Evolutionary conservation across 2,329 filamentous ascomycete species (phyloP), one percentile per base, ranked within the genome.

Genomic region (Talaromyces sp.): DNA sequence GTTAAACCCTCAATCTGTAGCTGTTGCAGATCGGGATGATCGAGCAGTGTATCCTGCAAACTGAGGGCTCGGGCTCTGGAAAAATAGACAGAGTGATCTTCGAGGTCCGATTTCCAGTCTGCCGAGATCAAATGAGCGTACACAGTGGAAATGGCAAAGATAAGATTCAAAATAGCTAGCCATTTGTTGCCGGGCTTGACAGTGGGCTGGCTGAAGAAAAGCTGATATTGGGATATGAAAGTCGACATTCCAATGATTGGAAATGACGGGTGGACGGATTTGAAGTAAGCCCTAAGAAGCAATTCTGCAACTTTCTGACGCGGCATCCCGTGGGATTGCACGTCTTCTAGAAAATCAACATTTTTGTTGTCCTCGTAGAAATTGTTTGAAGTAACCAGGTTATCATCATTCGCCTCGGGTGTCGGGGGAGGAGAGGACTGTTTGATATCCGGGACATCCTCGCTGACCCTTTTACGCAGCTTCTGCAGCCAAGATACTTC

Each of bases 401-500:
- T 64, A 42, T 73, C 70, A 33, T 72, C 68, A 13, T 62, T 62
- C 4, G 22, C 52, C 8, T 63, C 61, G 30, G 70, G 67, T 0
- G 68, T 72, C 55, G 69, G 60, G 11, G 69, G 67, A 11, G 71
- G 68, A 36, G 71, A 72, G 8, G 68, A 69, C 11, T 71, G 64
- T n/a, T 65, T 65, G 30, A 65, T 68, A 17, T 67, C 67, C 17
- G 66, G 68, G n/a, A 58, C 65, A 56, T 71, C 68, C 36, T 58
- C 63, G 39, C 68, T 68, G 55, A 75, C 70, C 63, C 75, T 69
- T 61, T 73, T 72, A 39, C 65, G 70, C 10, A 80, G 64, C 22
- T 68, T 72, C 51, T 79, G 77, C 9, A 80, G 67, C 78, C 78
- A 80, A 36, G 69, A 72, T n/a, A 79, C 72, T 53, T 79, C 77